Evolutionary conservation across 257 asterid species (phyloP).

Genomic region (Perilla frutescens): DNA sequence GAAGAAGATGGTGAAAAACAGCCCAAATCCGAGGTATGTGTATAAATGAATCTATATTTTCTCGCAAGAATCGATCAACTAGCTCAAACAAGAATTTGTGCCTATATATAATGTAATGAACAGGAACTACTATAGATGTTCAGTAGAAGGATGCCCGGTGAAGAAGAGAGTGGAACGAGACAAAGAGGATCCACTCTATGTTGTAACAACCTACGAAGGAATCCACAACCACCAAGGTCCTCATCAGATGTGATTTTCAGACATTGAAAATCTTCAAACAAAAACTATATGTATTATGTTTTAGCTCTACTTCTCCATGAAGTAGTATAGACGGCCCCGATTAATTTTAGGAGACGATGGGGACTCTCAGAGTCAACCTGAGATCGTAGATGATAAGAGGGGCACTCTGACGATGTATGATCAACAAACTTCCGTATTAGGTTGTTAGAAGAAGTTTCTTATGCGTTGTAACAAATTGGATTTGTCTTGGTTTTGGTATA

Average conservation of each 20-base stretch:
- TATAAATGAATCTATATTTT: background rate
- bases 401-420: constrained; percentile 31
- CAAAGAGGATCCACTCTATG: constrained; percentile 75
- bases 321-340: constrained; percentile 13
- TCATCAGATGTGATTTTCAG: constrained; percentile 41
- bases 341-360: constrained; percentile 15
- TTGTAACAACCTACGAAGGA: constrained; percentile 87
- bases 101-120: constrained; percentile 16
- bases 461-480: constrained; percentile 1
- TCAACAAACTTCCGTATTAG: constrained; percentile 32
- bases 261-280: background rate
- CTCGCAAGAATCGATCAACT: background rate
- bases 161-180: constrained; percentile 92
- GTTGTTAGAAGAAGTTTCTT: constrained; percentile 18
- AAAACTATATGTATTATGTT: constrained; percentile 18
- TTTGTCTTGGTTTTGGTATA: constrained; percentile 19
- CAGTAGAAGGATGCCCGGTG: constrained; percentile 82
- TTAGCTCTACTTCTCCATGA: constrained; percentile 10
- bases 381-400: background rate
- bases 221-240: constrained; percentile 84
- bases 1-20: constrained; percentile 94
- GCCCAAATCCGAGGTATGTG: constrained; percentile 88
- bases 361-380: constrained; percentile 6
- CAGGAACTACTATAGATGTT: constrained; percentile 93
- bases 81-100: background rate